Base-by-base conservation (phyloP, 192 early-diverging fungal genomes). In the Coemansia sp. region DNA sequence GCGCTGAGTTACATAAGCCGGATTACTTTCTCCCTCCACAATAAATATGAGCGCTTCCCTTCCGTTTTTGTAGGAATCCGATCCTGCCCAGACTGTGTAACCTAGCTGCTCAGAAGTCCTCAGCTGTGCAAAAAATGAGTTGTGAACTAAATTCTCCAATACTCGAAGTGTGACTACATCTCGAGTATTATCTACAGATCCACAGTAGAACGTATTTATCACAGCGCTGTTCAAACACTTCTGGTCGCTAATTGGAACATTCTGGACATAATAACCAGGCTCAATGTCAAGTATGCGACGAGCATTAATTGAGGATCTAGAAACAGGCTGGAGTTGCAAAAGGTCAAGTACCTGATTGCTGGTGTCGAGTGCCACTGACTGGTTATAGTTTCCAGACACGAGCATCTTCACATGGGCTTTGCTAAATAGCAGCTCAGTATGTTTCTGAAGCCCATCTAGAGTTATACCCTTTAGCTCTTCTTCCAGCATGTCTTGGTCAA, bases 21-120 rank as follows among this genome's bases (percentile, higher is more conserved):
- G 91, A 44, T 92, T 91, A 11, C 81, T 71, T 66, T 96, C 95
- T 52, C 93, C 92, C 57, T 97, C 94, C 11, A 97, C 74, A 24
- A 93, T 79, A 55, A 99, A 87, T 1, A 88, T 71, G 36, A 94
- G 39, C 36, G 43, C 47, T 1, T 20, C 20, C 15, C 41, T 58
- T 10, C 75, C 75, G 16, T 3, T n/a, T 1, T 38, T 58, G 7
- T 18, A 29, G 11, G 10, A 24, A 7, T 0, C n/a, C 12, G 18
- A 3, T 10, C 13, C 1, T n/a, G n/a, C n/a, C n/a, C n/a, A n/a
- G 13, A 68, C 69, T 1, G 81, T 62, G 69, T 92, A 92, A 0
- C 92, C 92, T 24, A 94, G 83, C 70, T 93, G 89, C 68, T 93
- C 92, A 63, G 97, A 94, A 11, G 96, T 98, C 22, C 96, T 87